These are phyloP conservation scores for Diaporthe ilicicola DNA, from an alignment of 2,329 filamentous ascomycete species.

Conservation along the genomic window DNA sequence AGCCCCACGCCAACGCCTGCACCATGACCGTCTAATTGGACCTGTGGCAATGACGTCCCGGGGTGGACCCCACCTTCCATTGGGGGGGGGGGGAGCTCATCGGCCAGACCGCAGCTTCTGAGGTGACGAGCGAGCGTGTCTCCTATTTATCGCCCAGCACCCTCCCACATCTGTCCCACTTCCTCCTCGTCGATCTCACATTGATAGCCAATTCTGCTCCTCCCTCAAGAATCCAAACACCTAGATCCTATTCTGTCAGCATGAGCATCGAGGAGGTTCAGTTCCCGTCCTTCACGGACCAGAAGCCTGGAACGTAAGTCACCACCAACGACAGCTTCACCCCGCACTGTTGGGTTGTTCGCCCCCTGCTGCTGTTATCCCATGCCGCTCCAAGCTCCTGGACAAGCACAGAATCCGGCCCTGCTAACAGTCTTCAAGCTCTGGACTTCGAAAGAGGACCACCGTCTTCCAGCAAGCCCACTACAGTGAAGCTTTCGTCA, in stretches of 20 bases:
- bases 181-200: not conserved
- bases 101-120: slow-evolving; percentile 25
- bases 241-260: slow-evolving; percentile 40
- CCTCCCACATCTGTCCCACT: not conserved
- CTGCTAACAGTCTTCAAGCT: slow-evolving; percentile 61
- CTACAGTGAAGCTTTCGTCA: slow-evolving; percentile 96
- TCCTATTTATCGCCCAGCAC: slow-evolving; percentile 25
- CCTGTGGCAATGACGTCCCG: slow-evolving; percentile 28
- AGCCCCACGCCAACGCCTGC: slow-evolving; percentile 23
- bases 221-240: slow-evolving; percentile 34
- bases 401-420: not conserved
- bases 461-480: slow-evolving; percentile 94
- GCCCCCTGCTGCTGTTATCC: slow-evolving; percentile 20
- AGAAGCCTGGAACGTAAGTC: slow-evolving; percentile 99
- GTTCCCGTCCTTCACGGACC: slow-evolving; percentile 88
- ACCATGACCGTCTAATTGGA: slow-evolving; percentile 22
- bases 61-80: slow-evolving; percentile 21
- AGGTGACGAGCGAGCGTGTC: not conserved
- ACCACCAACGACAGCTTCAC: slow-evolving; percentile 35
- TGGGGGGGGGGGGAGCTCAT: slow-evolving; percentile 24
- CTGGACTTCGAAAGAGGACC: slow-evolving; percentile 98
- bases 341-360: slow-evolving; percentile 15
- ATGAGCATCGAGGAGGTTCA: slow-evolving; percentile 83
- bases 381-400: not conserved
- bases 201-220: not conserved